phyloP scores from a whole-genome alignment of 371 early-diverging fungal species.

The Gilbertella persicaria region DNA sequence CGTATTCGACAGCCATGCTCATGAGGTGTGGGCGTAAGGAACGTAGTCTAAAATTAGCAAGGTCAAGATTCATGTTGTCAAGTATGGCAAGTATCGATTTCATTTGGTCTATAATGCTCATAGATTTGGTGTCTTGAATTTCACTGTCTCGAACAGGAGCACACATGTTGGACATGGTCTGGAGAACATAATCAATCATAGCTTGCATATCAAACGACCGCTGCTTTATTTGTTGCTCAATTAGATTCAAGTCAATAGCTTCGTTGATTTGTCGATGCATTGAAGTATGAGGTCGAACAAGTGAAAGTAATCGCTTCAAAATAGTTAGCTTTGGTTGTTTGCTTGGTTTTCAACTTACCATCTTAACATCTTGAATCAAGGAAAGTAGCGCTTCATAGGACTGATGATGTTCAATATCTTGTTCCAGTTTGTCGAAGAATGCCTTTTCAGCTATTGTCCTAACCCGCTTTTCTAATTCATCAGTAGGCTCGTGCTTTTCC shows the following conservation, averaged over 20 bases:
- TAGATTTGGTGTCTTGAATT: slow-evolving; percentile 41
- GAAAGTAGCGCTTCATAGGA: slow-evolving; percentile 40
- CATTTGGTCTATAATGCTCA: slow-evolving; percentile 9
- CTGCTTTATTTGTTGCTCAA: slow-evolving; percentile 57
- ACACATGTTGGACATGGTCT: slow-evolving; percentile 66
- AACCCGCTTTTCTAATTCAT: slow-evolving; percentile 57
- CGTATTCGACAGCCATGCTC: slow-evolving; percentile 72
- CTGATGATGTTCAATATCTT: slow-evolving; percentile 51
- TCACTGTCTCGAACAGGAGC: slow-evolving; percentile 75
- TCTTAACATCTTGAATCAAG: slow-evolving; percentile 56
- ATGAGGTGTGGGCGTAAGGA: slow-evolving; percentile 65
- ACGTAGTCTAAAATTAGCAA: slow-evolving; percentile 69
- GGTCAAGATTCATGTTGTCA: slow-evolving; percentile 75
- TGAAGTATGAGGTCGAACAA: slow-evolving; percentile 33
- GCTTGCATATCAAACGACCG: slow-evolving; percentile 48
- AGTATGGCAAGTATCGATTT: slow-evolving; percentile 33
- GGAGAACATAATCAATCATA: slow-evolving; percentile 46
- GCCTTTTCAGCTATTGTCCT: slow-evolving; percentile 59
- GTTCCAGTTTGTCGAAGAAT: slow-evolving; percentile 61
- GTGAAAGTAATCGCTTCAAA: slow-evolving; percentile 39
- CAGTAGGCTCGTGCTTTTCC: slow-evolving; percentile 17
- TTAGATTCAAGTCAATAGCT: slow-evolving; percentile 56
- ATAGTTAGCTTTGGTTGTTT: not conserved
- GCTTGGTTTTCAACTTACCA: slow-evolving; percentile 37
- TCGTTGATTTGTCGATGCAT: slow-evolving; percentile 53